Evolutionary conservation across 495 filamentous ascomycete species (phyloP).

Genomic region (Neurospora intermedia): DNA sequence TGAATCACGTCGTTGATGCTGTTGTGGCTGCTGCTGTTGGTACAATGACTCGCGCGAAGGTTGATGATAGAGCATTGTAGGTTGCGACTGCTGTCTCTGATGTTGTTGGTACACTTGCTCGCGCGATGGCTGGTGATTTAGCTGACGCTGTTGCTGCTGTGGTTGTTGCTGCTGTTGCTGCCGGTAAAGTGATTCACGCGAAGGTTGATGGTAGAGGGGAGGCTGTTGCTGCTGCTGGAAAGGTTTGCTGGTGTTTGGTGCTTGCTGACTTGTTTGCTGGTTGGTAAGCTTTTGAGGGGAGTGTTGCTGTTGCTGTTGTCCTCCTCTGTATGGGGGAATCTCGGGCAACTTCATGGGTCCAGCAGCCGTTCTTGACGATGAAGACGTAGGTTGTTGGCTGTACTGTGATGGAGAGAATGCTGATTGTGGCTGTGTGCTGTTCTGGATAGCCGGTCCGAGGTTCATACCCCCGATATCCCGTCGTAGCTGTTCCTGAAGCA

Average conservation of each 20-base stretch:
- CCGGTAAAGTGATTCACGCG: slow-evolving; percentile 4
- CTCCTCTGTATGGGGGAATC: slow-evolving; percentile 40
- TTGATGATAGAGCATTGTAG: background rate
- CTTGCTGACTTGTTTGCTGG: slow-evolving; percentile 10
- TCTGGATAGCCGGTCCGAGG: slow-evolving; percentile 18
- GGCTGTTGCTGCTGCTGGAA: slow-evolving; percentile 7
- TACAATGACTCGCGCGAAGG: slow-evolving; percentile 1
- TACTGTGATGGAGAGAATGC: slow-evolving; percentile 5
- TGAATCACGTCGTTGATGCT: background rate
- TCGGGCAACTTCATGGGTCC: slow-evolving; percentile 36
- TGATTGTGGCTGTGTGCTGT: slow-evolving; percentile 8
- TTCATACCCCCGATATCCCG: slow-evolving; percentile 47
- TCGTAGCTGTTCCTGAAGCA: slow-evolving; percentile 48
- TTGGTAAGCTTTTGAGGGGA: slow-evolving; percentile 22
- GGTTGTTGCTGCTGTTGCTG: slow-evolving; percentile 13
- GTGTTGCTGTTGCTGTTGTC: slow-evolving; percentile 17
- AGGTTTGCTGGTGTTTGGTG: slow-evolving; percentile 10
- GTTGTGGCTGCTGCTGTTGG: slow-evolving; percentile 1
- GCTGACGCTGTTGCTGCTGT: slow-evolving; percentile 18
- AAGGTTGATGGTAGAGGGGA: slow-evolving; percentile 23
- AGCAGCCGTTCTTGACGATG: slow-evolving; percentile 8
- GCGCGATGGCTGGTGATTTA: background rate
- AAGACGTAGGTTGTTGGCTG: slow-evolving; percentile 15
- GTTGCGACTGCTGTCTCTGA: slow-evolving; percentile 8
- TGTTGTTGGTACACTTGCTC: background rate